phyloP scores from a whole-genome alignment of 2,329 filamentous ascomycete genomes.

The Tolypocladium nubicola region DNA sequence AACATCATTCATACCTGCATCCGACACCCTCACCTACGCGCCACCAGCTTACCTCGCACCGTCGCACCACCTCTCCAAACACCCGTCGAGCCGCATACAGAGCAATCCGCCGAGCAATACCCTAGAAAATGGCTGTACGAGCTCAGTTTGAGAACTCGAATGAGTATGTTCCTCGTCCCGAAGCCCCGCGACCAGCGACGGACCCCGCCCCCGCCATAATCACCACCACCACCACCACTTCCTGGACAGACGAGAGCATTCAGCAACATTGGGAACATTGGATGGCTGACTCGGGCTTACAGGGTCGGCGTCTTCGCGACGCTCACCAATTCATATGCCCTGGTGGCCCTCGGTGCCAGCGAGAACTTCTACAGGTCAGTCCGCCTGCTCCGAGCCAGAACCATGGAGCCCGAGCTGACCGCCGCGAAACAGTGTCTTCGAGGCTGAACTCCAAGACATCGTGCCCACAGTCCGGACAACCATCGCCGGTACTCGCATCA shows the following conservation, averaged over 20 bases:
- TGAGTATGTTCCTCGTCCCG: constrained; percentile 48
- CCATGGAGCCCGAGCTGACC: background rate
- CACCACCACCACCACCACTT: background rate
- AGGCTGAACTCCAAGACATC: constrained; percentile 93
- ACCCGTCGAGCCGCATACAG: background rate
- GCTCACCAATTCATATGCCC: constrained; percentile 92
- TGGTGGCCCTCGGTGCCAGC: constrained; percentile 87
- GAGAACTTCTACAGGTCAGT: constrained; percentile 92
- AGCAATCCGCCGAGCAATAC: background rate
- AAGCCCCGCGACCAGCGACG: background rate
- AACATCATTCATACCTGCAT: background rate
- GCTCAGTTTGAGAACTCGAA: constrained; percentile 84
- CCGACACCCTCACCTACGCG: background rate
- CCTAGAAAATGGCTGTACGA: constrained; percentile 50
- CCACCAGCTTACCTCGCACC: background rate
- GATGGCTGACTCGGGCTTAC: constrained; percentile 6
- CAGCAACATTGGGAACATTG: background rate
- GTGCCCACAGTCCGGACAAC: constrained; percentile 95
- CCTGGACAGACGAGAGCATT: background rate
- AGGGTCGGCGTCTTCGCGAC: constrained; percentile 96
- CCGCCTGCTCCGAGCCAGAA: background rate
- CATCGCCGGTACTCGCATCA: constrained; percentile 91
- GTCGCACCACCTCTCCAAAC: background rate
- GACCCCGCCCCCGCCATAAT: constrained; percentile 15
- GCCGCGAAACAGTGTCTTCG: constrained; percentile 62